Evolutionary conservation across 2,329 filamentous ascomycete species (phyloP).

Genomic region (Chaetomiaceae sp.): DNA sequence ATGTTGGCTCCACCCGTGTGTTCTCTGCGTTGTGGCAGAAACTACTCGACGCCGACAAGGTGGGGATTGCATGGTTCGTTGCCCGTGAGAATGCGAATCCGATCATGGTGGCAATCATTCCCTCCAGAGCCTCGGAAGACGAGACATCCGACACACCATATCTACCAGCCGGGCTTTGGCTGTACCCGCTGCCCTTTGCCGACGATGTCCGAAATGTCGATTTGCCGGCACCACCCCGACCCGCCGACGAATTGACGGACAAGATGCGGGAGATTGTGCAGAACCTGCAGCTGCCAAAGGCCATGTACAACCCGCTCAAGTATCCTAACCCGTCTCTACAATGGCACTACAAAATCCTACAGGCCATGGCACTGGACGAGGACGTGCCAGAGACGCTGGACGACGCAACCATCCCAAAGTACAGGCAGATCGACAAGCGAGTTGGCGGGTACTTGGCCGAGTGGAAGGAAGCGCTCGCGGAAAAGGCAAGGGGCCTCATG

Average conservation of each 20-base stretch:
- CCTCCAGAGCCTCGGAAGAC: conserved; percentile 63
- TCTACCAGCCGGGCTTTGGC: conserved; percentile 80
- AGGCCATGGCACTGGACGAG: conserved; percentile 86
- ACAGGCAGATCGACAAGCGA: conserved; percentile 83
- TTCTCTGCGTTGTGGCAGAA: conserved; percentile 91
- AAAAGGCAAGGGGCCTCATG: conserved; percentile 41
- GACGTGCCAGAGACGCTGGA: conserved; percentile 70
- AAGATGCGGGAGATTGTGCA: conserved; percentile 78
- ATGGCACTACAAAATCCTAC: conserved; percentile 95
- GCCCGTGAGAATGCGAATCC: conserved; percentile 76
- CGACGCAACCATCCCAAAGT: conserved; percentile 81
- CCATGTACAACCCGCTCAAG: conserved; percentile 73
- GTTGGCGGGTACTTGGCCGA: conserved; percentile 73
- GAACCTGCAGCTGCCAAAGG: conserved; percentile 84
- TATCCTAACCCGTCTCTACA: conserved; percentile 92
- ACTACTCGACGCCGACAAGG: conserved; percentile 70
- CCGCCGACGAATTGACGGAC: conserved; percentile 70
- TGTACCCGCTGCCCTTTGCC: conserved; percentile 80
- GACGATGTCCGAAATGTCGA: conserved; percentile 82
- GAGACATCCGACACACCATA: conserved; percentile 63
- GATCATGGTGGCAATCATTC: conserved; percentile 73
- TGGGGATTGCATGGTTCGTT: conserved; percentile 87
- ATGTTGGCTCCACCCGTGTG: conserved; percentile 84
- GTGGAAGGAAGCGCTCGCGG: conserved; percentile 67
- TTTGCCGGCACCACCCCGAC: conserved; percentile 43